A percentile compares a stretch with the other conserved stretches of the same genome.
These are phyloP conservation scores for Bruguiera parviflora DNA, from an alignment of 345 rosid species.

Conservation along the genomic window DNA sequence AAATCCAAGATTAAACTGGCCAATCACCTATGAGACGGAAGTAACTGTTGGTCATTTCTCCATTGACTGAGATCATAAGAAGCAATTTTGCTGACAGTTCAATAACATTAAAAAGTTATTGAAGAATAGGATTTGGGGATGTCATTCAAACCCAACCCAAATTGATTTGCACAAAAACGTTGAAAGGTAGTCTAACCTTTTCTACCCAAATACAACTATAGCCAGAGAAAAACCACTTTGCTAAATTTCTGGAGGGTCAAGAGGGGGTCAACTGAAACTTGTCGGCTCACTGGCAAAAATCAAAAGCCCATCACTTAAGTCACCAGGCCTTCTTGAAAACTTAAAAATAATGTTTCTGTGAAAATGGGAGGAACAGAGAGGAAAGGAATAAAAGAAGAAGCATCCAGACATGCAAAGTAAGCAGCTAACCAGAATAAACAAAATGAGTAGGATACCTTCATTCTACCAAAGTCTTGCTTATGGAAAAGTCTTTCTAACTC, in stretches of 20 bases:
- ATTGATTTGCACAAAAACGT: no score
- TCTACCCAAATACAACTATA: not conserved
- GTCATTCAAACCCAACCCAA: conserved; percentile 1
- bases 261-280: not conserved
- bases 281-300: conserved; percentile 1
- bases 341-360: not conserved
- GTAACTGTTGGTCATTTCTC: not conserved
- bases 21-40: conserved; percentile 56
- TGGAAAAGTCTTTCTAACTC: conserved; percentile 87
- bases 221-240: conserved; percentile 2
- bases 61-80: not conserved
- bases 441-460: conserved; percentile 60
- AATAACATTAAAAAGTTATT: no score
- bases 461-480: conserved; percentile 79
- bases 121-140: no score
- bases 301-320: conserved; percentile 1
- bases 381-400: not conserved
- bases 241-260: conserved; percentile 14
- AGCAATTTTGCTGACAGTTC: not conserved
- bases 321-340: conserved; percentile 1
- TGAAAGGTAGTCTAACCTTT: no score
- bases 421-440: not conserved
- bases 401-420: not conserved
- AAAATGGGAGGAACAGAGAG: not conserved
- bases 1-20: conserved; percentile 97